Base-by-base conservation (phyloP, 169 alveolate species). In the Toxoplasma gondii region DNA sequence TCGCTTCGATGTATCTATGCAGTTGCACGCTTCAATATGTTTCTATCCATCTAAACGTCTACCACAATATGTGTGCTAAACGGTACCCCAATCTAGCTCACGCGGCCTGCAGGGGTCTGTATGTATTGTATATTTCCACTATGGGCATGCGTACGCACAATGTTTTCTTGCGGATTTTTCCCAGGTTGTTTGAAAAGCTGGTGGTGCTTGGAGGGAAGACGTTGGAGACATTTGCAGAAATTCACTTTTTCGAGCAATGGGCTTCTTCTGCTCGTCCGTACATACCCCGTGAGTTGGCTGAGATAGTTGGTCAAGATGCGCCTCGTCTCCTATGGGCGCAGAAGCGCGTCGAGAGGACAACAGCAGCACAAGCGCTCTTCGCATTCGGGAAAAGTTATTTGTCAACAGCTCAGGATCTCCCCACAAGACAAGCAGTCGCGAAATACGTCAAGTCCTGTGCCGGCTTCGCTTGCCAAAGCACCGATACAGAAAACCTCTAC, bases 161-260 rank as follows among this genome's bases (percentile, higher is more conserved):
- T 19, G 27, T 53, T 53, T 53, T 53, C 67, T 53, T 19, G 67
- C 19, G 27, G 74, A 19, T 64, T 64, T 4, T 31, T 1, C 58
- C 53, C 45, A 94, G 96, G 41, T 34, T 94, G 27, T 94, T 78
- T 86, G 96, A 94, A 44, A 91, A 91, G 82, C 88, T 94, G 93
- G 81, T 91, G 36, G 95, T 94, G 84, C 82, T 94, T 53, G 96
- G 96, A 0, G 95, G 69, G 69, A 94, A 94, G 91, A 91, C 95
- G 34, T 39, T 94, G 67, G 95, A 83, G 7, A 91, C 91, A 5
- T 69, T 94, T 82, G 49, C 95, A 31, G 93, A 94, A 41, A 84
- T 94, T 54, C 92, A 94, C 67, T 91, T 91, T 36, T 91, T 43
- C 34, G 96, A 94, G 87, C 74, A 64, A 93, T 94, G 44, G 58